Evolutionary conservation across 805 yeast genomes (phyloP).

Genomic region (Kodamaea nitidulidarum): DNA sequence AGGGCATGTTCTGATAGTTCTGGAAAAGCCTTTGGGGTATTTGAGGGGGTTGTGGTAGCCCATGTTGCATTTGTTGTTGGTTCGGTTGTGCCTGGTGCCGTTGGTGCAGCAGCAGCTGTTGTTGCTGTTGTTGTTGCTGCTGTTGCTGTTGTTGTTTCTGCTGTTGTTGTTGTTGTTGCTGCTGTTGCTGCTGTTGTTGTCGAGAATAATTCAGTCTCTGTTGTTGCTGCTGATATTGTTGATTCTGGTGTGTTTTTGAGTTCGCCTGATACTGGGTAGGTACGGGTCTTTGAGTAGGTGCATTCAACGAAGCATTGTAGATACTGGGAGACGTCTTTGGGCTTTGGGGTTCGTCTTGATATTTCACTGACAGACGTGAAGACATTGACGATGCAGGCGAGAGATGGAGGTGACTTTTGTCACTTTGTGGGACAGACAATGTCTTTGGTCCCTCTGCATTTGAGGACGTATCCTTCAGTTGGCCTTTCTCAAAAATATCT

Average conservation of each 20-base stretch:
- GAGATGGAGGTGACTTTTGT: constrained; percentile 16
- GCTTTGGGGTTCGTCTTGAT: constrained; percentile 35
- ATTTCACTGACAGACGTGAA: constrained; percentile 26
- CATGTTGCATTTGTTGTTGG: constrained; percentile 10
- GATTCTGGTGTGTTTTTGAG: constrained; percentile 8
- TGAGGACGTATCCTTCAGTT: constrained; percentile 1
- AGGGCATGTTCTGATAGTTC: constrained; percentile 13
- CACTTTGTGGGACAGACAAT: constrained; percentile 10
- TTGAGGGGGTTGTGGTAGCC: constrained; percentile 8
- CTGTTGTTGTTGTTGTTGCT: constrained; percentile 9
- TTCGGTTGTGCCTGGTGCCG: constrained; percentile 6
- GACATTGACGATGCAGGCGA: constrained; percentile 38
- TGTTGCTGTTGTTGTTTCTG: constrained; percentile 8
- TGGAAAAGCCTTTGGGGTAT: constrained; percentile 12
- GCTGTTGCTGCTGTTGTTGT: constrained; percentile 6
- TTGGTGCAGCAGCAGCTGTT: constrained; percentile 9
- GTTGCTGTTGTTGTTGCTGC: constrained; percentile 7
- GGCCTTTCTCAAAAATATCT: constrained; percentile 32
- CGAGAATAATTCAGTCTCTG: constrained; percentile 5
- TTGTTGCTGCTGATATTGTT: constrained; percentile 9
- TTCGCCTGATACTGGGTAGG: constrained; percentile 6
- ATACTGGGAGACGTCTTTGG: constrained; percentile 36
- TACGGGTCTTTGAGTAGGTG: constrained; percentile 5
- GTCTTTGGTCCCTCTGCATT: constrained; percentile 8
- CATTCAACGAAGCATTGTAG: constrained; percentile 11